Base-by-base conservation (phyloP, 1,139 yeast genomes). In the Yamadazyma sp. region DNA sequence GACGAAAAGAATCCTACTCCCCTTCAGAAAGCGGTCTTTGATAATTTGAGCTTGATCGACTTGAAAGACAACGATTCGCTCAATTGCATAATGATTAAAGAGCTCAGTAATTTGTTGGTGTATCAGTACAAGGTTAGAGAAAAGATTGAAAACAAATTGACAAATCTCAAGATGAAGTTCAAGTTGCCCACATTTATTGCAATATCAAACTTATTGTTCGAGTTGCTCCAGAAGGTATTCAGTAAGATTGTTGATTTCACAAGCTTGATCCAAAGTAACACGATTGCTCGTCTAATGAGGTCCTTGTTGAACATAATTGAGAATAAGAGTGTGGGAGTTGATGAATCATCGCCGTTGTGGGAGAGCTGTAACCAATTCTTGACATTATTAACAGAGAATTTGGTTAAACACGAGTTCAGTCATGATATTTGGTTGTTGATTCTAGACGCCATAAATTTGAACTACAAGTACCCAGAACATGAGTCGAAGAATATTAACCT, bases 121-220 rank as follows among this genome's bases (percentile, higher is more conserved):
- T 64, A 82, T 39, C 88, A 89, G 4, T 80, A 77, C 53, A 80
- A 78, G 3, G 74, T 80, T 0, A 64, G 84, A 42, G 68, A 67
- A 14, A 61, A 82, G 42, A 83, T 83, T 35, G 70, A 52, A 46
- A 67, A 52, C 40, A 64, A 57, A 48, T 54, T 59, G 34, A 55
- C 46, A 17, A 51, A 53, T 33, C 43, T 58, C 12, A 56, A 56
- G 25, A 52, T 57, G 17, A 63, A 57, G 36, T 59, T 65, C 9
- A 78, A 78, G 42, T 66, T 77, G 21, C 92, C 95, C 1, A 74
- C 88, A 0, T 88, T 83, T 53, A 71, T 80, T 27, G 80, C 88
- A 0, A 61, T 84, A 2, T 76, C 92, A 47, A 71, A 71, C 39
- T 53, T 60, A 21, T 70, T 86, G 1, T 62, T 81, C 38, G 60